A percentile compares a stretch with the other conserved stretches of the same genome.
Evolutionary conservation across 805 yeast species (phyloP).

Genomic region (Wickerhamomyces strasburgensis): DNA sequence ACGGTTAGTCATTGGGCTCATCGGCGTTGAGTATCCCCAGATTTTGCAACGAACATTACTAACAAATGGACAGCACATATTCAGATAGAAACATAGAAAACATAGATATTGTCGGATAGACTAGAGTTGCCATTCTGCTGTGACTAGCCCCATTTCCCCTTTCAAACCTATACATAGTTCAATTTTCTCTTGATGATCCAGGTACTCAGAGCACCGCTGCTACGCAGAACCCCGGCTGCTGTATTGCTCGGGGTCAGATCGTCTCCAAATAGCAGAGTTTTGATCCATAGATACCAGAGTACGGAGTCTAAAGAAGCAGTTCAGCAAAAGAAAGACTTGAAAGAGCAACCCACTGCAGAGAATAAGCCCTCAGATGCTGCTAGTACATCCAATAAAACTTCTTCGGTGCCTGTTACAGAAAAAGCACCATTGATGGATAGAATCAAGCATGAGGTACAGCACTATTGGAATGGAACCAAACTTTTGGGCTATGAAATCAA

Average conservation of each 20-base stretch:
- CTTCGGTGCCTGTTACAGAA: conserved; percentile 1
- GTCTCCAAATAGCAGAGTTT: not conserved
- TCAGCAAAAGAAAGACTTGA: not conserved
- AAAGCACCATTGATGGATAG: conserved; percentile 64
- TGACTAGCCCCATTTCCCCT: too few relatives aligned
- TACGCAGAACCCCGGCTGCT: not conserved
- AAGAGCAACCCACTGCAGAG: conserved; percentile 1
- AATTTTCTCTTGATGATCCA: conserved; percentile 1
- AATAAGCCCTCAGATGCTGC: not conserved
- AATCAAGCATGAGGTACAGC: conserved; percentile 83
- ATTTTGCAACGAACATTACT: too few relatives aligned
- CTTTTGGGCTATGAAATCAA: conserved; percentile 84
- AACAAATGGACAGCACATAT: too few relatives aligned
- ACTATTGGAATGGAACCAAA: conserved; percentile 96
- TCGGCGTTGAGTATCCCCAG: too few relatives aligned
- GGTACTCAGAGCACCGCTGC: not conserved
- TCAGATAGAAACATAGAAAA: too few relatives aligned
- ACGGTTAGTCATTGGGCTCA: too few relatives aligned
- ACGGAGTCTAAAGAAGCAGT: not conserved
- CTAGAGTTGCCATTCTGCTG: too few relatives aligned
- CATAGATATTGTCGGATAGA: too few relatives aligned
- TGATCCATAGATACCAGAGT: conserved; percentile 3
- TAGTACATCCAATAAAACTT: not conserved
- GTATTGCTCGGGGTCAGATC: not conserved
- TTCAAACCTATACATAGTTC: too few relatives aligned